Evolutionary conservation across 2,329 filamentous ascomycete species (phyloP), one percentile per base, ranked within the genome.

Genomic region (Xylogone sp.): DNA sequence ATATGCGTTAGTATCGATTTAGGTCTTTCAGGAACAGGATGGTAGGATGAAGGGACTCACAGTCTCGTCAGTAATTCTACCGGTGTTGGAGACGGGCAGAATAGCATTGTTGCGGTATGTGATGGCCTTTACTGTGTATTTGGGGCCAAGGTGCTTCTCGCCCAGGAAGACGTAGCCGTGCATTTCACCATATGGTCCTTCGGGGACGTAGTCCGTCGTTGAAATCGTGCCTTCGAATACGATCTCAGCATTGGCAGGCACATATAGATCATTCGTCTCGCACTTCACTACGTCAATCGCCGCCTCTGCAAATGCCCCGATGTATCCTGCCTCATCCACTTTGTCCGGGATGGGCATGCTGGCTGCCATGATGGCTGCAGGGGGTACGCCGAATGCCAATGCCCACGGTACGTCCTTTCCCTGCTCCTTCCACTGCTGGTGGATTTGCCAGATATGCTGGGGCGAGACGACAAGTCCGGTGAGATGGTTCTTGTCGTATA

Each of bases 131-230:
- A 78, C 74, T 2, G 58, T 73, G 61, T 71, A 77, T 16, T 66
- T 55, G 1, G 75, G 75, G 65, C 74, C 54, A 67, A 65, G 58
- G 73, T 76, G 29, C 72, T 64, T 39, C n/a, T n/a, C n/a, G n/a
- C n/a, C 34, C 8, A 16, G 10, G 13, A 39, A 39, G 8, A 16
- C n/a, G 55, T 76, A 72, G 5, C 72, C 73, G 18, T 72, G 69
- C 63, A 71, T 70, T 48, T 77, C 77, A 0, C 74, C 76, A 60
- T 79, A 79, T 0, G 77, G 77, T 0, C 76, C 77, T 50, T 80
- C 77, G 0, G 59, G 59, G 0, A 53, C 72, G 0, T 58, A 72
- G 43, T 78, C 71, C 0, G 69, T 69, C 3, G 72, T 63, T 0
- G 75, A 79, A 13, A 75, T 54, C 0, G 68, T 72, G 2, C 77